phyloP scores from a whole-genome alignment of 768 basidiomycete species.

The Suillus plorans region DNA sequence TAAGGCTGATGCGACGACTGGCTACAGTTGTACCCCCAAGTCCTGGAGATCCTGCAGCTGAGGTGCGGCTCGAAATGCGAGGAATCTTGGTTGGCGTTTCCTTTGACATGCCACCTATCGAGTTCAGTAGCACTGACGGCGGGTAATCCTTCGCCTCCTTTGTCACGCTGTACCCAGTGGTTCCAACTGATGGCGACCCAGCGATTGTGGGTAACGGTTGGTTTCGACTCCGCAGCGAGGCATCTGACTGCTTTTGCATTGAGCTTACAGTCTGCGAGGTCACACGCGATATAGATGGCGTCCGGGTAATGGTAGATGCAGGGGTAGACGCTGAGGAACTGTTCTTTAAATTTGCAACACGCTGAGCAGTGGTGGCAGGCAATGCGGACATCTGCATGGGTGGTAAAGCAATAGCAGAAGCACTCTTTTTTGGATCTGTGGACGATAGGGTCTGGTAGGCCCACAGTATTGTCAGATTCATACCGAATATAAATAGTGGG shows the following conservation, averaged over 20 bases:
- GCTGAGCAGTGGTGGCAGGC: conserved; percentile 77
- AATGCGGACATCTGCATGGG: conserved; percentile 90
- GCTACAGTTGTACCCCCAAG: conserved; percentile 55
- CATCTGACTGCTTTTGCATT: conserved; percentile 84
- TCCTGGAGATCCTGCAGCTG: conserved; percentile 72
- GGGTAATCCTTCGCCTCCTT: conserved; percentile 60
- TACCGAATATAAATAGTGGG: conserved; percentile 5
- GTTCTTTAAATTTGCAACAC: conserved; percentile 79
- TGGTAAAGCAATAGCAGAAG: conserved; percentile 71
- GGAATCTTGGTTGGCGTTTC: conserved; percentile 94
- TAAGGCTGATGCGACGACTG: conserved; percentile 66
- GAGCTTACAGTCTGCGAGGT: conserved; percentile 86
- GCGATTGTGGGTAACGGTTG: conserved; percentile 83
- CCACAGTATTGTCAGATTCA: neutral
- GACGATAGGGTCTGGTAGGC: conserved; percentile 74
- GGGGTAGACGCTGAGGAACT: conserved; percentile 44
- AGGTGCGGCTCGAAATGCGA: conserved; percentile 84
- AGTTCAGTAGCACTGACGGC: conserved; percentile 53
- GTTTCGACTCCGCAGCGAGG: conserved; percentile 72
- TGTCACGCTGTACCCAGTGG: conserved; percentile 47
- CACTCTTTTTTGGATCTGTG: conserved; percentile 72
- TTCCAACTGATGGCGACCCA: conserved; percentile 87
- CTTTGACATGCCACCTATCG: conserved; percentile 55
- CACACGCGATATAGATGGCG: conserved; percentile 54
- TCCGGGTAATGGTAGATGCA: conserved; percentile 39